Evolutionary conservation across 2,329 filamentous ascomycete genomes (phyloP).

Genomic region (Ophiostoma sp.): DNA sequence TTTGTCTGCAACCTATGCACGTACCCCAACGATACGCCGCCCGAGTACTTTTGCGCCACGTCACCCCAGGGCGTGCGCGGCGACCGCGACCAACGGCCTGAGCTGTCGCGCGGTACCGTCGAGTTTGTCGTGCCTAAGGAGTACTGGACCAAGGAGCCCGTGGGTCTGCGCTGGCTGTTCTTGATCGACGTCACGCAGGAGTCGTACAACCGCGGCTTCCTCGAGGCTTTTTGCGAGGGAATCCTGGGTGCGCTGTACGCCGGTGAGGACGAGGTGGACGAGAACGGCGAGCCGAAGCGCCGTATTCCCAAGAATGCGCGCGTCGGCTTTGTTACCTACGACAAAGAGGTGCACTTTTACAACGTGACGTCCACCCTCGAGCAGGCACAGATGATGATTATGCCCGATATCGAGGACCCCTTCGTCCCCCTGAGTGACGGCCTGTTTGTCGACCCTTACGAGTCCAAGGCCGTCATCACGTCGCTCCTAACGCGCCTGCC

Average conservation of each 20-base stretch:
- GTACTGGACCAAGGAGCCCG: slow-evolving; percentile 95
- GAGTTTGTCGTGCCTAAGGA: slow-evolving; percentile 97
- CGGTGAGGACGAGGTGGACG: slow-evolving; percentile 53
- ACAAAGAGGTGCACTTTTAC: slow-evolving; percentile 97
- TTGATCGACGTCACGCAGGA: slow-evolving; percentile 92
- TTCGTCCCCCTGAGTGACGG: slow-evolving; percentile 91
- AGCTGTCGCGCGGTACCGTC: slow-evolving; percentile 87
- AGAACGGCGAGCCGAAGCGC: slow-evolving; percentile 55
- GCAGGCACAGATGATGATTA: slow-evolving; percentile 95
- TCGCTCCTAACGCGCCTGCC: slow-evolving; percentile 84
- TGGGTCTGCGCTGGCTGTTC: slow-evolving; percentile 85
- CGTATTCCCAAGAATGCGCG: slow-evolving; percentile 76
- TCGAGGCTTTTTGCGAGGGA: slow-evolving; percentile 87
- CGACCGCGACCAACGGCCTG: slow-evolving; percentile 84
- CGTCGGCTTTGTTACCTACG: slow-evolving; percentile 92
- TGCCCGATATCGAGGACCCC: slow-evolving; percentile 95
- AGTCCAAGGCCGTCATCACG: slow-evolving; percentile 79
- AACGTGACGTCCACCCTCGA: slow-evolving; percentile 82
- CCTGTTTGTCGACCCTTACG: slow-evolving; percentile 90
- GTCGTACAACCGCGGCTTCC: slow-evolving; percentile 83
- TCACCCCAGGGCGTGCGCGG: slow-evolving; percentile 83
- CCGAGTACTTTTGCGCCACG: slow-evolving; percentile 91
- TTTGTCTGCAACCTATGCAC: slow-evolving; percentile 98
- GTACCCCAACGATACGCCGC: slow-evolving; percentile 89
- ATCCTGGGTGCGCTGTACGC: slow-evolving; percentile 84